Evolutionary conservation across 1,139 yeast genomes (phyloP).

Genomic region (Saccharomyces pastorianus): DNA sequence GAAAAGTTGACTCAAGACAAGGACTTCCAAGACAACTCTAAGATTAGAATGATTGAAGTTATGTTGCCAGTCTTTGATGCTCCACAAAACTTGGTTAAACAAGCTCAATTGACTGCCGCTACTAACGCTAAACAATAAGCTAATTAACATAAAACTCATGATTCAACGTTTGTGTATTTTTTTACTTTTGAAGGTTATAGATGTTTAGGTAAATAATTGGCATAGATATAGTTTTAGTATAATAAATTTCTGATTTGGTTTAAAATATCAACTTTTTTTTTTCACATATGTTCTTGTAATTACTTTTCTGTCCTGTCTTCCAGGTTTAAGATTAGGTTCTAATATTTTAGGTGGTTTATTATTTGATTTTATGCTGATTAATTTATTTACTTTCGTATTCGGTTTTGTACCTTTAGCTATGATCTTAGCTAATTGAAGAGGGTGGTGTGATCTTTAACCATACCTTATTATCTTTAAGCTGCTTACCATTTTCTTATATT

Average conservation of each 20-base stretch:
- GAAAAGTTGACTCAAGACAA: slow-evolving; percentile 47
- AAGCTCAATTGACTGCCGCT: slow-evolving; percentile 70
- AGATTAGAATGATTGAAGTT: slow-evolving; percentile 70
- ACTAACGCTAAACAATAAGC: slow-evolving; percentile 39
- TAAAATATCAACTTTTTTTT: neutral
- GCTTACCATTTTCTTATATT: no score
- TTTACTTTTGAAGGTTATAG: neutral
- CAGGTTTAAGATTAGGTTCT: no score
- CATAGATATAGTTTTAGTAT: neutral
- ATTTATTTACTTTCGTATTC: no score
- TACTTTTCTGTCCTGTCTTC: no score
- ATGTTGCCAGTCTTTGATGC: slow-evolving; percentile 80
- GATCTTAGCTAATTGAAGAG: no score
- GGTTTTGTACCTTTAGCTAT: no score
- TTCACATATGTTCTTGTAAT: no score
- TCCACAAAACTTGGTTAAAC: slow-evolving; percentile 60
- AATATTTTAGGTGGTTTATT: no score
- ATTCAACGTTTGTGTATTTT: neutral
- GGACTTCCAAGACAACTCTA: slow-evolving; percentile 42
- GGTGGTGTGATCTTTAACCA: no score
- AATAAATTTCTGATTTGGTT: neutral
- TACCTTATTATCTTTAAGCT: no score
- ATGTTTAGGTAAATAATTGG: neutral
- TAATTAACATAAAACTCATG: neutral
- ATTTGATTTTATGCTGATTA: no score